Evolutionary conservation across 129 eudicot species (phyloP), one percentile per base, ranked within the genome.

Genomic region (Ambrosia trifida): DNA sequence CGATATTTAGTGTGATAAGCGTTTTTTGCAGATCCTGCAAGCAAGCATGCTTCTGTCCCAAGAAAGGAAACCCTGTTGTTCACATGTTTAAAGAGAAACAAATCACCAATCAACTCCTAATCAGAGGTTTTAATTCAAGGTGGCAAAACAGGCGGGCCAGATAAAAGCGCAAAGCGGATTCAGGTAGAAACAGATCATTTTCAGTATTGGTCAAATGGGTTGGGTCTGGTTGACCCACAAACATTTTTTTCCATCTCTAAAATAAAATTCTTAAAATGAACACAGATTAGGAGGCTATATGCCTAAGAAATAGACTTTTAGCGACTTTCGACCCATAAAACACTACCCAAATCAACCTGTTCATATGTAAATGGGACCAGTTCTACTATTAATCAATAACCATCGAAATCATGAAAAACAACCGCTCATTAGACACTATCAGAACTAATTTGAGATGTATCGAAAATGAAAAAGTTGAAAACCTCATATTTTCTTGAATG

Each of bases 1-100:
- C 96, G 78, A 75, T 89, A 94, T 76, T 81, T 87, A n/a, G 99
- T 89, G 87, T 94, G 99, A 60, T 94, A 94, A 6, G 99, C 99
- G 64, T 94, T 94, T 77, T 88, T 87, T 74, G 93, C 93, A 35
- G 99, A 94, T 31, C 94, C 99, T 9, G 96, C 97, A 73, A 90
- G 60, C 47, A 94, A 74, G 75, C 96, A 89, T 77, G 97, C 90
- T 65, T 90, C 99, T 19, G 99, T 97, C 43, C 96, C 99, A 53
- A 90, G 60, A 81, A 94, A 94, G 79, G 72, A 87, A 5, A 94
- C 83, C 99, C 99, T 94, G 88, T 60, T 94, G 88, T 64, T 79
- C 51, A 57, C 72, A 7, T 28, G 69, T 76, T 35, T 68, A 72
- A 38, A 54, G 59, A 66, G 46, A 66, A 63, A 19, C 40, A 64